phyloP scores from a whole-genome alignment of 2,329 filamentous ascomycete genomes.

The Colletotrichum endophyticum region DNA sequence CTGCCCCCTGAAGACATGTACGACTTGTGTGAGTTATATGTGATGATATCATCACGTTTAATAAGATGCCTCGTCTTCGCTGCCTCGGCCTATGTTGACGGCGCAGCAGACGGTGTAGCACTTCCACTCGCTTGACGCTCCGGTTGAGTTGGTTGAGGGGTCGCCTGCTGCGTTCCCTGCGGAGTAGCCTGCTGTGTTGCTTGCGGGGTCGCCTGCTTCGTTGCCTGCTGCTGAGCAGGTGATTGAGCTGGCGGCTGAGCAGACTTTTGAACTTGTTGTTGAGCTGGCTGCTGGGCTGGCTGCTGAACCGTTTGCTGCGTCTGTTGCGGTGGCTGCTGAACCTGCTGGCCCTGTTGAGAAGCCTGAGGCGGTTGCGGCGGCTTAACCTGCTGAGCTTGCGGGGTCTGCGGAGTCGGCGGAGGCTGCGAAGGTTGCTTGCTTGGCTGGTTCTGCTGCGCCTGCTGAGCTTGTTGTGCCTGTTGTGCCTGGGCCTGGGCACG shows the following conservation, averaged over 20 bases:
- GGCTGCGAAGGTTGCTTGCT: constrained; percentile 28
- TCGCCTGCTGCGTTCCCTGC: constrained; percentile 27
- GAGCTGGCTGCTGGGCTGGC: constrained; percentile 34
- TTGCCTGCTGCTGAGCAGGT: constrained; percentile 24
- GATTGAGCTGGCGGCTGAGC: constrained; percentile 28
- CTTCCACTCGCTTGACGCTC: constrained; percentile 43
- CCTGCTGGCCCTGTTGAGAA: constrained; percentile 19
- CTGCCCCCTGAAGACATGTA: not conserved
- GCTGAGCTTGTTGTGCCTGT: constrained; percentile 32
- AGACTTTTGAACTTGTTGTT: constrained; percentile 25
- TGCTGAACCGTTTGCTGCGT: constrained; percentile 30
- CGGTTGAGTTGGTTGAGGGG: not conserved
- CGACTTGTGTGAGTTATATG: not conserved
- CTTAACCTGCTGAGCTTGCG: constrained; percentile 24
- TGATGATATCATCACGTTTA: not conserved
- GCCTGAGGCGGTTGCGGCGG: constrained; percentile 32
- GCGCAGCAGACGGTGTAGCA: constrained; percentile 38
- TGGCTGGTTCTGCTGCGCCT: constrained; percentile 22
- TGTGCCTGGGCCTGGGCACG: constrained; percentile 18
- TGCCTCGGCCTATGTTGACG: not conserved
- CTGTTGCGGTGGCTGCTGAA: constrained; percentile 29
- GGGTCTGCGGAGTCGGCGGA: constrained; percentile 21
- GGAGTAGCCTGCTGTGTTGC: constrained; percentile 6
- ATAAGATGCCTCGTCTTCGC: not conserved
- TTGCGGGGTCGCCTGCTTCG: constrained; percentile 31